phyloP scores from a whole-genome alignment of 495 filamentous ascomycete species.

The Aspergillus panamensis region DNA sequence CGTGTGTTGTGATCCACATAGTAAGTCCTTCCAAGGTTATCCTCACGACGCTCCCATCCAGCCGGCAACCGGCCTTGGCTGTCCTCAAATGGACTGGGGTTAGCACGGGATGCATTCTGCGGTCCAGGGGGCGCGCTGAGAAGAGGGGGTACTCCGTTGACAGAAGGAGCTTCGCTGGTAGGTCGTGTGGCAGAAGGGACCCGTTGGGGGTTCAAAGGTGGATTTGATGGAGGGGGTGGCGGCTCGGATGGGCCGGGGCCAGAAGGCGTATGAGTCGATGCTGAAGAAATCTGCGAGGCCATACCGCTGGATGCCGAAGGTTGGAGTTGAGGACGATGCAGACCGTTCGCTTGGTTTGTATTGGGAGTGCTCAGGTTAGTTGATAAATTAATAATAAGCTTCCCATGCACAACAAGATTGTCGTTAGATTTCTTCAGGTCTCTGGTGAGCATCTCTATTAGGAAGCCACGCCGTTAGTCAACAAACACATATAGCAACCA shows the following conservation, averaged over 20 bases:
- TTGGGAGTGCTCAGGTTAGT: conserved; percentile 71
- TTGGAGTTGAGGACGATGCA: conserved; percentile 37
- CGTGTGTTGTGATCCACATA: conserved; percentile 98
- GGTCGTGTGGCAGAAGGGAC: conserved; percentile 36
- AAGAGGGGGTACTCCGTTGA: conserved; percentile 40
- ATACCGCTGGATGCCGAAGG: conserved; percentile 41
- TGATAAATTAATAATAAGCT: conserved; percentile 92
- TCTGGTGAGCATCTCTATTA: conserved; percentile 88
- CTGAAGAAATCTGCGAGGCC: conserved; percentile 35
- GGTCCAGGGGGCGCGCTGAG: conserved; percentile 25
- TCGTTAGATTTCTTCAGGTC: conserved; percentile 98
- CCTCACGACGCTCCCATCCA: conserved; percentile 94
- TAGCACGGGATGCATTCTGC: conserved; percentile 40
- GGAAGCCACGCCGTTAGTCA: conserved; percentile 8
- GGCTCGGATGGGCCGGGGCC: conserved; percentile 35
- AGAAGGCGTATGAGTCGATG: conserved; percentile 27
- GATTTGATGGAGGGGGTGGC: conserved; percentile 31
- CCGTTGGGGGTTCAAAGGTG: conserved; percentile 39
- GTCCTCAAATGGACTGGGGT: conserved; percentile 92
- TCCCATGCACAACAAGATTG: conserved; percentile 95
- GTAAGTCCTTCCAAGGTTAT: conserved; percentile 95
- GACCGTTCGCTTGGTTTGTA: conserved; percentile 40
- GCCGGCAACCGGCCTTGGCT: conserved; percentile 85
- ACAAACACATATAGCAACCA: neutral
- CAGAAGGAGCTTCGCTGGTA: conserved; percentile 26